Percentiles rank a stretch among this genome's conserved stretches.
phyloP scores from a whole-genome alignment of 768 basidiomycete species.

The Tricholoma sp. region DNA sequence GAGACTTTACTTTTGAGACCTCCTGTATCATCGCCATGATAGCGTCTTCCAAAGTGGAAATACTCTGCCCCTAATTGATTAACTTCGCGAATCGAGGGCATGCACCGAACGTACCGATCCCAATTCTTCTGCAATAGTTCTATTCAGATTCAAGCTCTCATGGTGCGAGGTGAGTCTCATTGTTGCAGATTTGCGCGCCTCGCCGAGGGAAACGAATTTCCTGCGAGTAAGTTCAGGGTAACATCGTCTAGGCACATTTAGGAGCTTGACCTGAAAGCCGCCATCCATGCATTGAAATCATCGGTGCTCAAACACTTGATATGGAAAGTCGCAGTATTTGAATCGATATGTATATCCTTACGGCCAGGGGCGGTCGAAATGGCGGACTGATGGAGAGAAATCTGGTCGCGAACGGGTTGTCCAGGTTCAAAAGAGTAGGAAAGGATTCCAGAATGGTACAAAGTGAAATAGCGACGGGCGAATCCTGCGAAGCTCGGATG shows the following conservation, averaged over 20 bases:
- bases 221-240: slow-evolving; percentile 27
- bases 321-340: slow-evolving; percentile 73
- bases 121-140: slow-evolving; percentile 65
- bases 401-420: slow-evolving; percentile 65
- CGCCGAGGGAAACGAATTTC: slow-evolving; percentile 55
- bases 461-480: slow-evolving; percentile 76
- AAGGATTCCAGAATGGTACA: slow-evolving; percentile 64
- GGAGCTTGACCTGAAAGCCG: slow-evolving; percentile 56
- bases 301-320: slow-evolving; percentile 68
- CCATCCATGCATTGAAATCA: slow-evolving; percentile 75
- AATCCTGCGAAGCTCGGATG: slow-evolving; percentile 48
- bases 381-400: slow-evolving; percentile 65
- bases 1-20: slow-evolving; percentile 33
- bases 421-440: slow-evolving; percentile 73
- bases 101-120: slow-evolving; percentile 40
- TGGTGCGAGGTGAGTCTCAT: slow-evolving; percentile 37
- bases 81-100: background rate
- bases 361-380: slow-evolving; percentile 69
- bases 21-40: slow-evolving; percentile 40
- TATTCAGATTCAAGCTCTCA: slow-evolving; percentile 41
- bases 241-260: background rate
- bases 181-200: slow-evolving; percentile 37
- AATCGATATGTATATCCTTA: slow-evolving; percentile 79
- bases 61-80: slow-evolving; percentile 34
- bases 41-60: slow-evolving; percentile 54